Conservation (phyloP, 345 rosid species). For the Psidium guajava region DNA sequence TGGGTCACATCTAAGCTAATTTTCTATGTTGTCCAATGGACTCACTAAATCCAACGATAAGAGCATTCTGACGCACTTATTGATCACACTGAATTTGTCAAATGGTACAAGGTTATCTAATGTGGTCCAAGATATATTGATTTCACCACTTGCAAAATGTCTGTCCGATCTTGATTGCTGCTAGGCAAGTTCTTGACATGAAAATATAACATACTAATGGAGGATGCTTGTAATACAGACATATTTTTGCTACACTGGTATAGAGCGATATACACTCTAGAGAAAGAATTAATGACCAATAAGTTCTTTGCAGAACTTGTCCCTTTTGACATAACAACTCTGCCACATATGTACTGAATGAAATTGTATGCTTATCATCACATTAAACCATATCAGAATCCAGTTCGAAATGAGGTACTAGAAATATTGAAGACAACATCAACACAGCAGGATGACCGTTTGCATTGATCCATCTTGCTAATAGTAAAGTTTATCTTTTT, state of each 20-base stretch:
- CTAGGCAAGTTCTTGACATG: not conserved
- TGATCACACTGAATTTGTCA: not conserved
- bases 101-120: not conserved
- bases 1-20: not conserved
- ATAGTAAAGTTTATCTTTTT: not conserved
- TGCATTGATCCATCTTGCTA: not conserved
- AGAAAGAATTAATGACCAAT: not conserved
- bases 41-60: not conserved
- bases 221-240: not conserved
- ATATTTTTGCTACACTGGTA: not conserved
- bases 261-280: not conserved
- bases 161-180: not conserved
- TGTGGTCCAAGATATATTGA: not conserved
- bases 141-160: not conserved
- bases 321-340: not conserved
- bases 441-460: not conserved
- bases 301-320: not conserved
- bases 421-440: not conserved
- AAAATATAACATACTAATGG: not conserved
- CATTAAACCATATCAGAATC: not conserved
- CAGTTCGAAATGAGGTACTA: not conserved
- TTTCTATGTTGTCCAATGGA: not conserved
- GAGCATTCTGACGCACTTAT: not conserved
- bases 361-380: not conserved
- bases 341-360: not conserved